A percentile compares a stretch with the other conserved stretches of the same genome.
These are phyloP conservation scores for Gossypium raimondii DNA, from an alignment of 345 rosid species.

Conservation along the genomic window DNA sequence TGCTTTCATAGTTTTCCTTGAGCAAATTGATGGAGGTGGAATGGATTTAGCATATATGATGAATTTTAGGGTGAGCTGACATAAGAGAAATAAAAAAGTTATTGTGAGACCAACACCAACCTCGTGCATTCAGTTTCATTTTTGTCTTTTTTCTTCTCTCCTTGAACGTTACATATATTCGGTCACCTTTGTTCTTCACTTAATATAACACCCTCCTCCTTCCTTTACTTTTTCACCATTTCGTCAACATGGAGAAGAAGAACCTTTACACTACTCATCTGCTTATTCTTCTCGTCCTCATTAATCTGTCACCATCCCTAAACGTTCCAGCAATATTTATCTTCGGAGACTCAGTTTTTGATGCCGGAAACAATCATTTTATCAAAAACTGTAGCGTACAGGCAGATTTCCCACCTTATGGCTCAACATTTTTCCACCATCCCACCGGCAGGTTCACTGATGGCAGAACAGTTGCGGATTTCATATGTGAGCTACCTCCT, in stretches of 20 bases:
- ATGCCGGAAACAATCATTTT: slow-evolving; percentile 66
- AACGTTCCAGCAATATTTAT: slow-evolving; percentile 45
- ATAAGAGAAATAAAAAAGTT: background rate
- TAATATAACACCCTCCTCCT: background rate
- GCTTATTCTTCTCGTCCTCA: background rate
- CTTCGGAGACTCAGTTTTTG: slow-evolving; percentile 65
- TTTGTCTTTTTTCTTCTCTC: background rate
- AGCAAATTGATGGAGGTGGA: no score
- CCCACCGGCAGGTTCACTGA: slow-evolving; percentile 77
- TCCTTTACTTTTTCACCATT: background rate
- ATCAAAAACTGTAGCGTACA: slow-evolving; percentile 57
- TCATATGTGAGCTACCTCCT: slow-evolving; percentile 34
- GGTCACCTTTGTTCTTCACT: background rate
- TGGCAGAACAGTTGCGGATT: slow-evolving; percentile 64
- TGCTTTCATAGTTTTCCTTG: no score
- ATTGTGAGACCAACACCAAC: background rate
- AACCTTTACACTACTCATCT: slow-evolving; percentile 11
- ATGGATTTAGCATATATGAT: no score
- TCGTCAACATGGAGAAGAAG: slow-evolving; percentile 6
- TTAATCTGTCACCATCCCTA: slow-evolving; percentile 6
- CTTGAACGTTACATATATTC: background rate
- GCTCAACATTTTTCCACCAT: slow-evolving; percentile 54
- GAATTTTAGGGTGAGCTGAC: background rate
- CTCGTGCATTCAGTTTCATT: slow-evolving; percentile 15
- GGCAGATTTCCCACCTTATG: slow-evolving; percentile 76